phyloP scores from a whole-genome alignment of 208 protist genomes.

The Porcisia deanei region DNA sequence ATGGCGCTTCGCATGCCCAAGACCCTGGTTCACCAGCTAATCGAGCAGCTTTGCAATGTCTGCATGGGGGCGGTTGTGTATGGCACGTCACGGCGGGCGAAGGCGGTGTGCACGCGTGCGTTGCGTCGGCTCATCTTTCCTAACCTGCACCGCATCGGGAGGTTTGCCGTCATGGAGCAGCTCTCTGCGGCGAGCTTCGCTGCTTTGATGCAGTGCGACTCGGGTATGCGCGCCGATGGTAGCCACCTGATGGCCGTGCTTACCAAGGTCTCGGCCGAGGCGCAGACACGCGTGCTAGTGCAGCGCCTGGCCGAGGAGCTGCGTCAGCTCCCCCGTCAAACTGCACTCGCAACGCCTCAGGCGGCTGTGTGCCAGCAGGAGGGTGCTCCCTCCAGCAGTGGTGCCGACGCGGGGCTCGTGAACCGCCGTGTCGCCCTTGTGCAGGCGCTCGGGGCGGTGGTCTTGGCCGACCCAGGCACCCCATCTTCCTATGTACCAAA shows the following conservation, averaged over 20 bases:
- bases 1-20: conserved; percentile 41
- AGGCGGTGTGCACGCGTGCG: conserved; percentile 39
- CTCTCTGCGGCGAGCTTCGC: conserved; percentile 48
- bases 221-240: conserved; percentile 44
- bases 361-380: neutral
- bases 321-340: conserved; percentile 16
- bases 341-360: neutral
- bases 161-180: conserved; percentile 59
- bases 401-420: neutral
- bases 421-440: conserved; percentile 52
- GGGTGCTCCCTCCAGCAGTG: neutral
- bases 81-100: conserved; percentile 44
- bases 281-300: conserved; percentile 57
- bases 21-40: conserved; percentile 37
- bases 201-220: conserved; percentile 57
- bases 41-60: conserved; percentile 57
- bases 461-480: conserved; percentile 49
- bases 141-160: conserved; percentile 84
- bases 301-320: conserved; percentile 42
- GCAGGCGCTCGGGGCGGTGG: conserved; percentile 61
- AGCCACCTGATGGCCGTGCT: conserved; percentile 59
- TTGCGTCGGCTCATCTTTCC: conserved; percentile 53
- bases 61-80: conserved; percentile 32
- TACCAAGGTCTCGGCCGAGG: conserved; percentile 65
- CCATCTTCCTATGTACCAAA: conserved; percentile 58